Conservation (phyloP, 164 flowering plant genomes). For the Euptelea pleiosperma region DNA sequence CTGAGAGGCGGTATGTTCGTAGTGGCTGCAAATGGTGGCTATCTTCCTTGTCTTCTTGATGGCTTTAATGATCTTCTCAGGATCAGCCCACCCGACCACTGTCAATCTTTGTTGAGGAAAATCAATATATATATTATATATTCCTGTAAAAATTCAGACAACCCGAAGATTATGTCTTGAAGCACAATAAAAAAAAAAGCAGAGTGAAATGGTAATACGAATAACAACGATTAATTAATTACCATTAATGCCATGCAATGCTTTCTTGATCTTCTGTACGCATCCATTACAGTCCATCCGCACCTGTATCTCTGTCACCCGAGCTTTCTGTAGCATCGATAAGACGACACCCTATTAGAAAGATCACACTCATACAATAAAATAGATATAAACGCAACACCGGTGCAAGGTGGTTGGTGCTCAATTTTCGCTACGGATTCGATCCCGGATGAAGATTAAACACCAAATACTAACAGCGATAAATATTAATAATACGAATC, state of each 20-base stretch:
- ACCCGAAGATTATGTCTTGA: not conserved
- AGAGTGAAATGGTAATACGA: no score
- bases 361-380: no score
- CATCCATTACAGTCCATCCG: conserved; percentile 98
- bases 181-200: no score
- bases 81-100: conserved; percentile 83
- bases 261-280: conserved; percentile 93
- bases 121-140: conserved; percentile 62
- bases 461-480: no score
- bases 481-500: no score
- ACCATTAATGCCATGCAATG: conserved; percentile 71
- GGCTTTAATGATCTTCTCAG: conserved; percentile 73
- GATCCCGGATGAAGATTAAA: no score
- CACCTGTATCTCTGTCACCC: conserved; percentile 73
- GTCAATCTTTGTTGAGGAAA: conserved; percentile 79
- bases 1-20: conserved; percentile 33
- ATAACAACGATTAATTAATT: not conserved
- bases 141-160: conserved; percentile 47
- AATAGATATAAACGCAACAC: no score
- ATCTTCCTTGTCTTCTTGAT: conserved; percentile 75
- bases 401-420: no score
- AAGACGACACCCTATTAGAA: no score
- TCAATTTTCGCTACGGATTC: no score
- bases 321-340: conserved; percentile 53
- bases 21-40: conserved; percentile 71